Base-by-base conservation (phyloP, 192 early-diverging fungal species). In the Chytriomyces confervae region DNA sequence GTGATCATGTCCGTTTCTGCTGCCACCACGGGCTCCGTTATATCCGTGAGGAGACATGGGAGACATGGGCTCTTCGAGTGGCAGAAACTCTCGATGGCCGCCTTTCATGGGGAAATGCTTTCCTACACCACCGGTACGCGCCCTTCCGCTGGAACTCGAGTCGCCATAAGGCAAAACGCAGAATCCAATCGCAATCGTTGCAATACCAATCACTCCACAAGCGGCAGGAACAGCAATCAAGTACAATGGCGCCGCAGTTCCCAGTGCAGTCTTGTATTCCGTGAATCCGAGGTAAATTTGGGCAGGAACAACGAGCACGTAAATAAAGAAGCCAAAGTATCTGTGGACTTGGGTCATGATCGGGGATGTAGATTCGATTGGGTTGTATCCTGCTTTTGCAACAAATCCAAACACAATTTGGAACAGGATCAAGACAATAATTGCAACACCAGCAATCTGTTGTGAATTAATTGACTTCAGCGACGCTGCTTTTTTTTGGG, bases 201-300 rank as follows among this genome's bases (percentile, higher is more conserved):
- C 27, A 47, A 74, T 45, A 9, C 72, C 62, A 43, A 43, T 45
- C 29, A 74, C 27, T 16, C 23, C 57, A 44, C 8, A 63, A 20
- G 24, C 57, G 27, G 18, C 29, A 6, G 72, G 60, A 10, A 62
- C 57, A 1, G 29, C 24, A 16, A 74, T 74, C 9, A 74, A 61
- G 7, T 49, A 74, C 27, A 74, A 27, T n/a, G 72, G 72, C 9
- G 72, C 61, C 6, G 46, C 7, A 2, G 27, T 44, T 2, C 61
- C 61, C 2, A 74, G 36, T 18, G 44, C 24, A 23, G 36, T 62
- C 8, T 13, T 49, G 47, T 74, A 74, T 62, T 62, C 61, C 23
- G 13, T 18, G 61, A 74, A 74, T 9, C 72, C 72, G 47, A 74
- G 72, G 57, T 61, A 61, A 7, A 74, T 10, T 74, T 74, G 72